Percentiles rank a stretch among this genome's conserved stretches.
Evolutionary conservation across 1,284 basidiomycete genomes (phyloP).

Genomic region (Rhodotorula mucilaginosa): DNA sequence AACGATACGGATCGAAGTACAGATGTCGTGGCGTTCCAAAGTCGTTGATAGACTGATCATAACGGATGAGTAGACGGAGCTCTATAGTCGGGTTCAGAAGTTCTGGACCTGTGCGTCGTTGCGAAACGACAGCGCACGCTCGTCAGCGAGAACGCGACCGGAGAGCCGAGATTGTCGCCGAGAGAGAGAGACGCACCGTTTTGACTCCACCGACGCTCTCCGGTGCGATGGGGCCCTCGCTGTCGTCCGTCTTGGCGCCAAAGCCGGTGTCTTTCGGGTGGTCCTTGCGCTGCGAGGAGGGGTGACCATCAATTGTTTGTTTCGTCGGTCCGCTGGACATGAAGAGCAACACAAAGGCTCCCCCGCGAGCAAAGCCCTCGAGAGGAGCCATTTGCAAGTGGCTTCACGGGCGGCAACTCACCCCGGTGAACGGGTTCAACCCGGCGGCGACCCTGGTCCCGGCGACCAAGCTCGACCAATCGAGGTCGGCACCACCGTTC

Average conservation of each 20-base stretch:
- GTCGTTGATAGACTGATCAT: too few relatives aligned
- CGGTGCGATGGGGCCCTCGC: slow-evolving; percentile 10
- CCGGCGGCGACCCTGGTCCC: slow-evolving; percentile 38
- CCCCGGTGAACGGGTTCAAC: slow-evolving; percentile 34
- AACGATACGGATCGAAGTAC: too few relatives aligned
- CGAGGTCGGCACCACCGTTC: slow-evolving; percentile 24
- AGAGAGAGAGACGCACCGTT: not conserved
- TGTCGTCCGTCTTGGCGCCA: slow-evolving; percentile 23
- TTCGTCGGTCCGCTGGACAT: too few relatives aligned
- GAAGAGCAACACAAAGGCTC: too few relatives aligned
- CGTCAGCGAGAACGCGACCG: too few relatives aligned
- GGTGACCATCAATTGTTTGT: too few relatives aligned
- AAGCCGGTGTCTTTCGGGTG: slow-evolving; percentile 35
- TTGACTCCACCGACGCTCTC: slow-evolving; percentile 25
- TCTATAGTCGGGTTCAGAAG: not conserved
- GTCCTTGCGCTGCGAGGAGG: slow-evolving; percentile 8
- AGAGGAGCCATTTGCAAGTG: not conserved
- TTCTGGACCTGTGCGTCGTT: slow-evolving; percentile 1
- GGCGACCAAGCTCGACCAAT: slow-evolving; percentile 38
- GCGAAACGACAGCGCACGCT: not conserved
- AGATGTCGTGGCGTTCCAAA: too few relatives aligned
- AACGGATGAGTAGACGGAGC: too few relatives aligned
- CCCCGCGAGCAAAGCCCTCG: too few relatives aligned
- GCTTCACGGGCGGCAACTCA: not conserved
- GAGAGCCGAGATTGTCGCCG: too few relatives aligned